These are phyloP conservation scores for Closterium sp. DNA, from an alignment of 139 green algal genomes.

Conservation along the genomic window DNA sequence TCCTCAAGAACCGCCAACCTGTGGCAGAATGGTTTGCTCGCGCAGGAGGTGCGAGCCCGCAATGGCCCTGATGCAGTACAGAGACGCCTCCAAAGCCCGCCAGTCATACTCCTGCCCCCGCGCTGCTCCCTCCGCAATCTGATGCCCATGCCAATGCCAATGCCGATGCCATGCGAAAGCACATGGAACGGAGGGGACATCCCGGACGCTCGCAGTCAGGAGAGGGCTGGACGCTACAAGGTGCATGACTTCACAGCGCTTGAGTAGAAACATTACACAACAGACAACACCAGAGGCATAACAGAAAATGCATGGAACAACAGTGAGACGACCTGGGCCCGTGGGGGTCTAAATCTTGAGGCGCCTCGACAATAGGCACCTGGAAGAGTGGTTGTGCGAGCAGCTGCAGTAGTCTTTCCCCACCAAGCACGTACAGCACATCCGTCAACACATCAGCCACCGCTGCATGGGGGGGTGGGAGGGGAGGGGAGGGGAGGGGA, in stretches of 20 bases:
- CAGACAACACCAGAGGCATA: too few relatives aligned
- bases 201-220: too few relatives aligned
- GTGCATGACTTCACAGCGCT: too few relatives aligned
- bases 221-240: too few relatives aligned
- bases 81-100: slow-evolving; percentile 18
- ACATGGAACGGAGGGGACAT: not conserved
- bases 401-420: slow-evolving; percentile 27
- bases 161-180: not conserved
- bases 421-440: slow-evolving; percentile 52
- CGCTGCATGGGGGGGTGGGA: slow-evolving; percentile 3
- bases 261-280: too few relatives aligned
- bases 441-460: slow-evolving; percentile 74
- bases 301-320: too few relatives aligned
- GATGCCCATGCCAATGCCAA: not conserved
- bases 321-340: too few relatives aligned
- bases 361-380: too few relatives aligned
- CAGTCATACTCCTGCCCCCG: slow-evolving; percentile 16
- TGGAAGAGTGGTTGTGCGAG: slow-evolving; percentile 41
- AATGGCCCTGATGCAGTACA: slow-evolving; percentile 51
- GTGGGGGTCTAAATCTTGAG: too few relatives aligned
- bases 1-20: not conserved
- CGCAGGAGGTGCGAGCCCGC: not conserved
- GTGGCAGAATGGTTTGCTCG: slow-evolving; percentile 24
- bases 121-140: slow-evolving; percentile 16
- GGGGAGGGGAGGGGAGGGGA: too few relatives aligned